Conservation (phyloP, 176 grass and related monocot species). For the Leersia perrieri region DNA sequence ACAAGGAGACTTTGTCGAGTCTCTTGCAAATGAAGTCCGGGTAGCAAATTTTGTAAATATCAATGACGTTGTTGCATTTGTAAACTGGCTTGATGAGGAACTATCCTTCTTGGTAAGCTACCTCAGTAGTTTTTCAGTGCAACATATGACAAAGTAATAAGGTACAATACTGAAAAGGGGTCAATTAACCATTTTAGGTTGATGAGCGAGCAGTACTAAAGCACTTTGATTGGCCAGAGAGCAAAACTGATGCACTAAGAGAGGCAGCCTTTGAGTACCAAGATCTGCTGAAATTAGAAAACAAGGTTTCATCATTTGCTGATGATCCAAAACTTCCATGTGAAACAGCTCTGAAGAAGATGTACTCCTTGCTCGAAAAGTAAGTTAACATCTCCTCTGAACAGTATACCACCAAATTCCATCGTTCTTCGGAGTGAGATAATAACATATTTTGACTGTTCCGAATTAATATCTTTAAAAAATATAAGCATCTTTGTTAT, state of each 20-base stretch:
- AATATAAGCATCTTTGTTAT: not conserved
- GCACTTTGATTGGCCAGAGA: conserved; percentile 96
- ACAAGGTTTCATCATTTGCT: conserved; percentile 57
- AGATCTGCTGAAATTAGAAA: conserved; percentile 76
- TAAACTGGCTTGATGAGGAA: conserved; percentile 97
- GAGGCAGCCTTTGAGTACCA: conserved; percentile 79
- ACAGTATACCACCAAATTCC: not conserved
- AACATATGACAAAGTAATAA: not conserved
- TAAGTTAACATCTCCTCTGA: conserved; percentile 37
- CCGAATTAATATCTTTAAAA: not conserved
- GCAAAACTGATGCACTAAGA: conserved; percentile 87
- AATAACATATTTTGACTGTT: not conserved
- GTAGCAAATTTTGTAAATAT: conserved; percentile 53
- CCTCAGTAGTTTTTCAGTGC: not conserved
- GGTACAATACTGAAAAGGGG: not conserved
- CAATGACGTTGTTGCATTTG: conserved; percentile 71
- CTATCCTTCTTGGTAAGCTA: conserved; percentile 83
- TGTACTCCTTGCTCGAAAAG: conserved; percentile 95
- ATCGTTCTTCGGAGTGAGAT: not conserved
- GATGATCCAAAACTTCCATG: conserved; percentile 71
- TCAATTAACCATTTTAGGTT: conserved; percentile 49
- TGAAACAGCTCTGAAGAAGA: conserved; percentile 91
- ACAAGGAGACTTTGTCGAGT: conserved; percentile 86
- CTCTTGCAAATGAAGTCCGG: conserved; percentile 46
- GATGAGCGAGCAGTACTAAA: conserved; percentile 92